Conservation (phyloP, 1,139 yeast species). For the Nakaseomyces nivariensis region DNA sequence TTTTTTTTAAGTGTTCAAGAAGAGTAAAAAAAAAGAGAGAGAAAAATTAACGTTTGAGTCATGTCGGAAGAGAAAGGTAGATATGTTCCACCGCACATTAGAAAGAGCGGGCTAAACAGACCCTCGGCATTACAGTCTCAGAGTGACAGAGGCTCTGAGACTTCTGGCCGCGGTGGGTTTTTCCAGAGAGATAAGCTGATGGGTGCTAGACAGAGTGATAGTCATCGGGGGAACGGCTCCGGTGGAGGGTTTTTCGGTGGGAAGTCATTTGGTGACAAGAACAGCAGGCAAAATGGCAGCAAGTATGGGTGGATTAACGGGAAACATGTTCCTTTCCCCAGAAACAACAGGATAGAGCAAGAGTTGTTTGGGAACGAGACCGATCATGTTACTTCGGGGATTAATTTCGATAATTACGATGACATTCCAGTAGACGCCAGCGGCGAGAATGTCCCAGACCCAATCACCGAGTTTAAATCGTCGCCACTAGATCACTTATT, state of each 20-base stretch:
- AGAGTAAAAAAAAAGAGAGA: background rate
- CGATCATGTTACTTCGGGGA: slow-evolving; percentile 79
- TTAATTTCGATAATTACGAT: slow-evolving; percentile 95
- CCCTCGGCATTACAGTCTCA: background rate
- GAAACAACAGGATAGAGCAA: slow-evolving; percentile 57
- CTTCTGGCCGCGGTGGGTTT: background rate
- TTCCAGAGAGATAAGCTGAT: slow-evolving; percentile 1
- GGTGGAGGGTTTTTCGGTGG: slow-evolving; percentile 8
- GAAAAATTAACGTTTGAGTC: too few relatives aligned
- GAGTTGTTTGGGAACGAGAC: slow-evolving; percentile 87
- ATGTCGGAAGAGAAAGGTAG: background rate
- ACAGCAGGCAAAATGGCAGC: slow-evolving; percentile 5
- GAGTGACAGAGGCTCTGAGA: background rate
- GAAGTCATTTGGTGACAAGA: slow-evolving; percentile 11
- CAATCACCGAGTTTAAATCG: slow-evolving; percentile 70
- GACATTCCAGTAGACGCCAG: slow-evolving; percentile 96
- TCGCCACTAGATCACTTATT: slow-evolving; percentile 86
- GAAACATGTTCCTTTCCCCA: slow-evolving; percentile 72
- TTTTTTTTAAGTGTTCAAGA: background rate
- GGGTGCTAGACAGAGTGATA: background rate
- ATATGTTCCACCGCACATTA: slow-evolving; percentile 3
- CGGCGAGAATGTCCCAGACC: slow-evolving; percentile 90
- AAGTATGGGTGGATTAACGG: slow-evolving; percentile 65
- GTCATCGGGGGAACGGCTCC: too few relatives aligned
- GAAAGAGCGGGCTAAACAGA: background rate